These are phyloP conservation scores for Dictyostelium capitatum DNA, from an alignment of 78 protist genomes.

Conservation along the genomic window DNA sequence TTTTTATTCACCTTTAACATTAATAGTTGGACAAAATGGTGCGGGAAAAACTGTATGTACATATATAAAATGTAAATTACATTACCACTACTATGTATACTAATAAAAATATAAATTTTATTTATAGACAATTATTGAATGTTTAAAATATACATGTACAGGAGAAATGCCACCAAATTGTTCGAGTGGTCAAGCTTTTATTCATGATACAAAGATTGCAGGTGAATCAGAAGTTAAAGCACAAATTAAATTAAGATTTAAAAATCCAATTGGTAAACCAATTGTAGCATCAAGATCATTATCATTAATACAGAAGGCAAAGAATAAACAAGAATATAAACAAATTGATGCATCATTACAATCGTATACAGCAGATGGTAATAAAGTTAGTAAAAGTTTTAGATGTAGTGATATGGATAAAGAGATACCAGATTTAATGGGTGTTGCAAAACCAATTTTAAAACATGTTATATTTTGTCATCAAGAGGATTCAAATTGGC, in stretches of 20 bases:
- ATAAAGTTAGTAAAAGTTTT: slow-evolving; percentile 67
- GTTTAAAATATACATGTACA: slow-evolving; percentile 92
- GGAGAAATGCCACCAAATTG: slow-evolving; percentile 98
- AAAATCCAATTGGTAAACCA: slow-evolving; percentile 75
- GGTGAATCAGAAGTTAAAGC: slow-evolving; percentile 93
- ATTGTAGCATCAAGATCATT: slow-evolving; percentile 63
- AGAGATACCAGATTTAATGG: slow-evolving; percentile 90
- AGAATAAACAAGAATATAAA: slow-evolving; percentile 55
- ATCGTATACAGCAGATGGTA: slow-evolving; percentile 55
- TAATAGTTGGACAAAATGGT: slow-evolving; percentile 98
- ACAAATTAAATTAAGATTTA: slow-evolving; percentile 93
- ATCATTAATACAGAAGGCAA: slow-evolving; percentile 35
- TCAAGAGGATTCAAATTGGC: slow-evolving; percentile 99
- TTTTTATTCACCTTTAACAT: slow-evolving; percentile 94
- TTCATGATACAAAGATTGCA: slow-evolving; percentile 94
- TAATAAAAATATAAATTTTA: too few relatives aligned
- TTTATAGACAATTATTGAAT: slow-evolving; percentile 97
- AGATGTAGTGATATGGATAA: slow-evolving; percentile 91
- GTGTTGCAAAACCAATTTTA: slow-evolving; percentile 95
- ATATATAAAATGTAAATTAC: not conserved
- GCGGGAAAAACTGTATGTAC: slow-evolving; percentile 98
- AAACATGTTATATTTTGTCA: slow-evolving; percentile 99
- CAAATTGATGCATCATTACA: slow-evolving; percentile 61
- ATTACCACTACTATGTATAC: too few relatives aligned
- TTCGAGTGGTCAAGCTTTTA: slow-evolving; percentile 89